Percentiles rank a stretch among this genome's conserved stretches.
Evolutionary conservation across 1,284 basidiomycete species (phyloP).

Genomic region (Sporisorium exsertum): DNA sequence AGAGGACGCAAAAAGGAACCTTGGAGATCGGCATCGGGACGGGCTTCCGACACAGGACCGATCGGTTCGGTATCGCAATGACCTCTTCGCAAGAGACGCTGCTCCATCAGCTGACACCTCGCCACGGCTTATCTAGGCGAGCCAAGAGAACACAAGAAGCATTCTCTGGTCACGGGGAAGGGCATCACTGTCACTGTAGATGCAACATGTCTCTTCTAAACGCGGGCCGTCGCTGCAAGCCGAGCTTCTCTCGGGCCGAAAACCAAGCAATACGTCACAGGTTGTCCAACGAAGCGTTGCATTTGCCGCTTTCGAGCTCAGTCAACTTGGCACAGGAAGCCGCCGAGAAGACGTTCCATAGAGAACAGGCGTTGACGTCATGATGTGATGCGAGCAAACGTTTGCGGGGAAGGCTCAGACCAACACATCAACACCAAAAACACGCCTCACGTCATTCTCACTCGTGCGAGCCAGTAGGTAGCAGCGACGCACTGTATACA

Average conservation of each 20-base stretch:
- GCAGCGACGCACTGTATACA: too few species aligned
- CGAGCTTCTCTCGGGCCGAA: background rate
- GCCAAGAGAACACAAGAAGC: too few species aligned
- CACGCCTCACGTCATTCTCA: background rate
- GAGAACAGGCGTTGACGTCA: background rate
- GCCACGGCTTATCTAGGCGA: background rate
- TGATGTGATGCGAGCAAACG: background rate
- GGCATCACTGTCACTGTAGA: background rate
- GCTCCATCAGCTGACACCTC: constrained; percentile 15
- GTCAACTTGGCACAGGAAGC: background rate
- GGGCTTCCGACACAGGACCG: too few species aligned
- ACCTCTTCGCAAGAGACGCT: background rate
- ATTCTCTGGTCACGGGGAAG: background rate
- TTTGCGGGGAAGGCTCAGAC: background rate
- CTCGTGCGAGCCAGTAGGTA: background rate
- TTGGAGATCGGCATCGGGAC: background rate
- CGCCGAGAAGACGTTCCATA: background rate
- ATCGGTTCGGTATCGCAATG: background rate
- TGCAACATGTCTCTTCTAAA: background rate
- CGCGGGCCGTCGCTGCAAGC: background rate
- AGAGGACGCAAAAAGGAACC: background rate
- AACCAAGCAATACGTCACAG: background rate
- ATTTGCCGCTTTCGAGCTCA: background rate
- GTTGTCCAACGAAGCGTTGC: background rate
- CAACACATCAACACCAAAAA: background rate